phyloP scores from a whole-genome alignment of 176 grass and related monocot genomes.

The Eremochloa ophiuroides region DNA sequence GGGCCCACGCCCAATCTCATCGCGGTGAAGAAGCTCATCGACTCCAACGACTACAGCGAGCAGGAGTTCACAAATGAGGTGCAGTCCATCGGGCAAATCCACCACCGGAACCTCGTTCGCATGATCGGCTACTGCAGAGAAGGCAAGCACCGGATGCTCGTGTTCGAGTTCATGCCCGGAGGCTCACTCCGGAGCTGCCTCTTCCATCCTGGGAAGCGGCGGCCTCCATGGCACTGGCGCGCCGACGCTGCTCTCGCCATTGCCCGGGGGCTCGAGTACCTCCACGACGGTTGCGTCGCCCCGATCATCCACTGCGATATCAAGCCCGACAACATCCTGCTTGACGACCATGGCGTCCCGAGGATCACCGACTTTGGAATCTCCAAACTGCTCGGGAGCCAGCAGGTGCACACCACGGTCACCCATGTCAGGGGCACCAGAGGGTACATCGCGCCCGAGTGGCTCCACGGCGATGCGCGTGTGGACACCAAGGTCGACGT shows the following conservation, averaged over 20 bases:
- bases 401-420: slow-evolving; percentile 23
- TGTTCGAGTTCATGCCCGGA: slow-evolving; percentile 25
- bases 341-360: not conserved
- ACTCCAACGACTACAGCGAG: slow-evolving; percentile 16
- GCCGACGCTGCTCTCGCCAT: slow-evolving; percentile 9
- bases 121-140: slow-evolving; percentile 31
- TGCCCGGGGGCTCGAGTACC: slow-evolving; percentile 23
- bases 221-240: slow-evolving; percentile 11
- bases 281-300: not conserved
- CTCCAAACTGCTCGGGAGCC: not conserved
- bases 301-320: slow-evolving; percentile 34
- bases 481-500: slow-evolving; percentile 36
- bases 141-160: slow-evolving; percentile 23
- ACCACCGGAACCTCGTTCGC: slow-evolving; percentile 25
- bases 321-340: slow-evolving; percentile 31
- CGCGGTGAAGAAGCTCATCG: slow-evolving; percentile 35
- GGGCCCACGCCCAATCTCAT: not conserved
- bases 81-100: slow-evolving; percentile 32
- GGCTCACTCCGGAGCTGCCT: not conserved
- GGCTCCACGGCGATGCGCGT: slow-evolving; percentile 2
- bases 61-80: slow-evolving; percentile 32
- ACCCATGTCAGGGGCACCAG: slow-evolving; percentile 19
- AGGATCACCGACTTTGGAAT: slow-evolving; percentile 26
- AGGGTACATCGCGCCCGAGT: slow-evolving; percentile 21
- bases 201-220: not conserved